Evolutionary conservation across 371 early-diverging fungal genomes (phyloP).

Genomic region (Mortierella sp.): DNA sequence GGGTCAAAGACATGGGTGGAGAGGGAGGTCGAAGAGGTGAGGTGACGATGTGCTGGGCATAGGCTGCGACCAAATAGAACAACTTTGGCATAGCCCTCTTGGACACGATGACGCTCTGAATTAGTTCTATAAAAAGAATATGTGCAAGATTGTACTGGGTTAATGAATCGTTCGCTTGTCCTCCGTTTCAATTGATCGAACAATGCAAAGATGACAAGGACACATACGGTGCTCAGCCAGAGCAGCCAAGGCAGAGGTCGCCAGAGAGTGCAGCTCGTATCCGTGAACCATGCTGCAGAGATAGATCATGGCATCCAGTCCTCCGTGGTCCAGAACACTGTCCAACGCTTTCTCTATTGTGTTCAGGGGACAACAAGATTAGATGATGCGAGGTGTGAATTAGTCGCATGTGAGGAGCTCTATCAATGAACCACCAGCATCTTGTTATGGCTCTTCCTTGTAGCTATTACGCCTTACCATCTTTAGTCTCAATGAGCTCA

Average conservation of each 20-base stretch:
- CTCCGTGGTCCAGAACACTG: slow-evolving; percentile 69
- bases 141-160: not conserved
- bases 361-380: not conserved
- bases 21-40: slow-evolving; percentile 32
- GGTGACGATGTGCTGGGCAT: slow-evolving; percentile 22
- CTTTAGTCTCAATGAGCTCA: slow-evolving; percentile 68
- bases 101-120: slow-evolving; percentile 34
- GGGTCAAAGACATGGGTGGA: slow-evolving; percentile 24
- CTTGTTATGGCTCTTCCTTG: not conserved
- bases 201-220: not conserved
- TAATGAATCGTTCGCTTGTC: not conserved
- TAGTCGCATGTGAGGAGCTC: not conserved
- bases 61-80: slow-evolving; percentile 33
- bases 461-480: slow-evolving; percentile 54
- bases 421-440: not conserved
- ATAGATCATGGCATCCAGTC: slow-evolving; percentile 73
- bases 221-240: slow-evolving; percentile 45
- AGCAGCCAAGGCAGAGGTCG: slow-evolving; percentile 66
- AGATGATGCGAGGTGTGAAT: not conserved
- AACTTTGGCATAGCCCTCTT: slow-evolving; percentile 52
- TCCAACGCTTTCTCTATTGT: slow-evolving; percentile 64
- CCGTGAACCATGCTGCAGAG: slow-evolving; percentile 64
- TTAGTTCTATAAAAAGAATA: slow-evolving; percentile 24
- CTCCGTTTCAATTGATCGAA: not conserved
- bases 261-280: slow-evolving; percentile 64